Base-by-base conservation (phyloP, 2,329 filamentous ascomycete species). In the Arthrobotrys musiformis region DNA sequence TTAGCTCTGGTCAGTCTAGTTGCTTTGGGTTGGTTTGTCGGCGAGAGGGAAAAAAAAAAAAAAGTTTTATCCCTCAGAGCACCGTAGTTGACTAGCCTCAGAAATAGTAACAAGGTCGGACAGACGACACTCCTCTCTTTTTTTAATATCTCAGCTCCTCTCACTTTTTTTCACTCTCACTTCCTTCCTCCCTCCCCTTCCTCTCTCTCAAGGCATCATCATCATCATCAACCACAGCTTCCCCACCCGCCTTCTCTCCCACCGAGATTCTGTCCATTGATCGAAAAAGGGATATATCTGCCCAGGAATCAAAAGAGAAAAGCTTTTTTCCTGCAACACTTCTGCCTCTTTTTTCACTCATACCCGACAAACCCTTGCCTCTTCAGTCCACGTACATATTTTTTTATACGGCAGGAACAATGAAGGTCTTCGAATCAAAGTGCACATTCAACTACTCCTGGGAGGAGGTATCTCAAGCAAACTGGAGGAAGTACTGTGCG, bases 401-500 rank as follows among this genome's bases (percentile, higher is more conserved):
- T 28, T 30, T 56, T 56, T 63, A 72, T 63, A 28, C 33, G 46
- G 48, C 37, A 28, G 42, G 60, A 62, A 56, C 48, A 42, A 98
- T 99, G 95, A 97, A 96, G 88, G 92, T 98, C 85, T 98, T 98
- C 83, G 92, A 93, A 81, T 96, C 93, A 82, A 87, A 87, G 42
- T 92, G 93, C 85, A 93, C 93, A 78, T 99, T 96, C 86, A 89
- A 97, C 86, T 99, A 99, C 87, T 97, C 94, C 52, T 99, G 95
- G 95, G 93, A 97, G 82, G 94, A 98, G 84, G 95, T 99, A 37
- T 97, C 93, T 26, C 93, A 93, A 13, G 93, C 92, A 83, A 99
- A 99, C 88, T 99, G 95, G 95, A 91, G 90, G 81, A 99, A 99
- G 85, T 99, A 99, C 86, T 96, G 93, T 82, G 94, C 94, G 19